These are phyloP conservation scores for Jatropha multifida DNA, from an alignment of 441 rosid genomes.

Conservation along the genomic window DNA sequence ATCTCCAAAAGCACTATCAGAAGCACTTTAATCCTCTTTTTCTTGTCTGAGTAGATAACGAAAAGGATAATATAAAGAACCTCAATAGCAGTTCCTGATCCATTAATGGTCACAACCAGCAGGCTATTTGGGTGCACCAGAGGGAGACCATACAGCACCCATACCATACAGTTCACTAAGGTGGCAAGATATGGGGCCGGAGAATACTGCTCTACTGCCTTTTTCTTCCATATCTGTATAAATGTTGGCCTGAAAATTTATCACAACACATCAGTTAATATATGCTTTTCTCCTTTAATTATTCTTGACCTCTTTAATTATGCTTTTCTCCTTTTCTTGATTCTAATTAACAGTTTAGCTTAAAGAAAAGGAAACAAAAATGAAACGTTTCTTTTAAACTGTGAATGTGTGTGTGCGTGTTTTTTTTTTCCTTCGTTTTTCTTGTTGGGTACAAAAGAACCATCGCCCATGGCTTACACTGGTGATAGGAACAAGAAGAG, in stretches of 20 bases:
- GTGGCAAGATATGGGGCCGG: constrained; percentile 76
- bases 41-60: constrained; percentile 43
- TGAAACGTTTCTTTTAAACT: too few species aligned
- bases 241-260: constrained; percentile 77
- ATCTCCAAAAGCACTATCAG: constrained; percentile 37
- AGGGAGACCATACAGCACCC: constrained; percentile 87
- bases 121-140: constrained; percentile 66
- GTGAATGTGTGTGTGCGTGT: too few species aligned
- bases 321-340: too few species aligned
- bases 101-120: constrained; percentile 75
- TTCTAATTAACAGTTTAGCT: too few species aligned
- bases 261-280: not conserved
- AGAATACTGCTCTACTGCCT: constrained; percentile 81
- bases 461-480: constrained; percentile 44
- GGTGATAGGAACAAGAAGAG: constrained; percentile 83
- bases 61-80: constrained; percentile 48
- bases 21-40: constrained; percentile 36
- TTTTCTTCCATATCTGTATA: constrained; percentile 56
- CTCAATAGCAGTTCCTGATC: constrained; percentile 60
- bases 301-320: too few species aligned
- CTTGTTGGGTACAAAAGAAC: not conserved
- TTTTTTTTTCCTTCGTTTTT: not conserved
- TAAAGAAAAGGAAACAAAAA: too few species aligned
- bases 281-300: not conserved
- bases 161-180: constrained; percentile 71